Conservation (phyloP, 768 basidiomycete species). For the Agrocybe praecox region DNA sequence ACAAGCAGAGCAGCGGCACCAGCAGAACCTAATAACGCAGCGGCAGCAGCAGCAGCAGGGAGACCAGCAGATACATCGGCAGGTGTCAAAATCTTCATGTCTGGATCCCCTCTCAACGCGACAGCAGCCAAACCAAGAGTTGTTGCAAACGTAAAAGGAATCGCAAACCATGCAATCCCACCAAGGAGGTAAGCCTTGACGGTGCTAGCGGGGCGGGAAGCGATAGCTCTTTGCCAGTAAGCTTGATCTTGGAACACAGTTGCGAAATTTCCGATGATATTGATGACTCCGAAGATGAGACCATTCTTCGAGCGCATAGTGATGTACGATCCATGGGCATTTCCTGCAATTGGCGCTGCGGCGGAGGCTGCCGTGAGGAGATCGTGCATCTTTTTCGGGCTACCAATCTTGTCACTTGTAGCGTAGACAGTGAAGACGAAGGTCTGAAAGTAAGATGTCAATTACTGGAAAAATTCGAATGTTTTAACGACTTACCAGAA, state of each 20-base stretch:
- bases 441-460: conserved; percentile 21
- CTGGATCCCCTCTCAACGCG: conserved; percentile 66
- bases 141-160: conserved; percentile 86
- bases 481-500: conserved; percentile 46
- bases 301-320: conserved; percentile 81
- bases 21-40: conserved; percentile 75
- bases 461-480: too few species aligned
- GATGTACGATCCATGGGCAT: conserved; percentile 84
- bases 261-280: conserved; percentile 83
- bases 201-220: conserved; percentile 78
- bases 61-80: conserved; percentile 88
- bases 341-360: conserved; percentile 68
- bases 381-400: conserved; percentile 74
- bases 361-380: conserved; percentile 65
- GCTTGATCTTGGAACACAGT: conserved; percentile 65
- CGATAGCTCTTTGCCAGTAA: conserved; percentile 94
- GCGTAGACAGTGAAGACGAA: conserved; percentile 82
- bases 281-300: conserved; percentile 85
- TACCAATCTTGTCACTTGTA: conserved; percentile 79
- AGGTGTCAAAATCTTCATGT: conserved; percentile 48
- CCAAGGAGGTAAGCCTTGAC: conserved; percentile 92
- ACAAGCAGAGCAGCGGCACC: conserved; percentile 82
- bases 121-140: conserved; percentile 88
- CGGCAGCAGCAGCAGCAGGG: conserved; percentile 81
- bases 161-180: conserved; percentile 90